Base-by-base conservation (phyloP, 352 stramenopile species). In the Saprolegnia parasitica region DNA sequence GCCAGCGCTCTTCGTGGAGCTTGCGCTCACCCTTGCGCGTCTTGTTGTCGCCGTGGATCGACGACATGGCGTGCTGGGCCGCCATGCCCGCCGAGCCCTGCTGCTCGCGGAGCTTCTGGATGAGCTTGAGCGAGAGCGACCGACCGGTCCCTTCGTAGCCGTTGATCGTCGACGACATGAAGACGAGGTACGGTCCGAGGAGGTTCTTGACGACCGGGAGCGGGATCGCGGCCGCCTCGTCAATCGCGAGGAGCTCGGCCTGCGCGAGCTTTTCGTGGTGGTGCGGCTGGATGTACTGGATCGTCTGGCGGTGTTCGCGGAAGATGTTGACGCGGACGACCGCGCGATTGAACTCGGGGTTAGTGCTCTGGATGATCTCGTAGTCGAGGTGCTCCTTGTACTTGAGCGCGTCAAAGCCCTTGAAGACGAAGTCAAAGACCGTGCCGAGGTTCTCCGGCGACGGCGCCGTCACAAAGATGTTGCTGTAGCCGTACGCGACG, bases 211-310 rank as follows among this genome's bases (percentile, higher is more conserved):
- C 96, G 23, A 99, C 78, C 1, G 98, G 98, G 16, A 99, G 86
- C n/a, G 98, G 98, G 75, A 99, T 99, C 15, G 97, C 98, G n/a
- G 98, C 98, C 24, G 98, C 98, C 78, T 99, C 97, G 77, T 99
- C 97, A 68, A 99, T 97, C 5, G 97, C 96, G 13, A 99, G 77
- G 65, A 99, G 89, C 76, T 99, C 97, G 3, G 96, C 96, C 71
- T 98, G 97, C 39, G 93, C 86, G 67, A 99, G 93, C 74, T 98
- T 98, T 74, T 98, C 90, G 62, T 96, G 86, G 74, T 99, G 94
- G 50, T 86, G 84, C 23, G 96, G 96, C 74, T 93, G 78, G 35
- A 97, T 98, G 81, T 99, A 99, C 82, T 99, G 93, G 70, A 99
- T 98, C 0, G 90, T 98, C 79, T 99, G 97, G 42, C 96, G 87